Base-by-base conservation (phyloP, 768 basidiomycete species). In the Steccherinum ochraceum region DNA sequence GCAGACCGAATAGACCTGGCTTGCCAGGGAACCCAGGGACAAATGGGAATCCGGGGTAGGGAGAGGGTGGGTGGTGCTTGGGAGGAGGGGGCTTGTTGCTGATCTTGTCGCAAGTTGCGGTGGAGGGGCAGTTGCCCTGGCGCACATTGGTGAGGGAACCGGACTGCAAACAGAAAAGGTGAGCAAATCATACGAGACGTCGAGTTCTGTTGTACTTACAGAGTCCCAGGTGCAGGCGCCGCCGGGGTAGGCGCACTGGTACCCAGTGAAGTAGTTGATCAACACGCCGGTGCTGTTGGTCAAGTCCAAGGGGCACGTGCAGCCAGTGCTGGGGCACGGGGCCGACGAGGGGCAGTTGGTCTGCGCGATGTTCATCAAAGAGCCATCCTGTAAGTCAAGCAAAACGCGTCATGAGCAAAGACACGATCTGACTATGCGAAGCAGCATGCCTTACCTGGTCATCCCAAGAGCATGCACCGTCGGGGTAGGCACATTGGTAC, bases 231-330 rank as follows among this genome's bases (percentile, higher is more conserved):
- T 56, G 51, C 58, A 59, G 16, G 58, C 58, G 11, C 58, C 58
- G 23, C 40, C 19, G 19, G 48, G 41, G 44, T 56, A 59, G 10
- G 58, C 58, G 40, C 58, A 59, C 51, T 59, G 58, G 55, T 59
- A 59, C n/a, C 55, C 58, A 5, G 58, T 56, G 51, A 59, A 59
- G 55, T 59, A 55, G 45, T 59, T 55, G 55, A 59, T 59, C 21
- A 59, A n/a, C 20, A 56, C 55, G 23, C 58, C 58, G 25, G 45
- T 48, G 46, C 53, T 51, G 39, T 48, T 48, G 48, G 53, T 56
- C 42, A 46, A 50, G 48, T 59, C 58, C 5, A 12, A 35, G 7
- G 58, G 58, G 53, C 58, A 59, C 35, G 26, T 48, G 55, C 58
- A 59, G 19, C 52, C 55, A 20, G 40, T 40, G 25, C 53, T 54